Conservation (phyloP, 2,329 filamentous ascomycete genomes). For the Diaporthe humulicola region DNA sequence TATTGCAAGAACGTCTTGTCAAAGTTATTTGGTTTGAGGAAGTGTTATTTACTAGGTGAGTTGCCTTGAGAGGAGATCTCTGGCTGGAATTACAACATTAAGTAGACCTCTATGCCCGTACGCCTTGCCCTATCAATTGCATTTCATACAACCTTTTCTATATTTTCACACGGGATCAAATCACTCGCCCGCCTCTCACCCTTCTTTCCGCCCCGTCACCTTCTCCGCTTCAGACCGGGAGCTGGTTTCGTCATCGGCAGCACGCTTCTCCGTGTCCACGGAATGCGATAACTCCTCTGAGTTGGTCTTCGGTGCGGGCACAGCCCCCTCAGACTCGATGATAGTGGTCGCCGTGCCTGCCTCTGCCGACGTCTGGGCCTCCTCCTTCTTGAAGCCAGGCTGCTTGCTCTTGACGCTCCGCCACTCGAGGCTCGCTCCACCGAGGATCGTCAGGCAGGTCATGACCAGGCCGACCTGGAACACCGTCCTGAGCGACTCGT, state of each 20-base stretch:
- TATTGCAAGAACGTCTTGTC: not conserved
- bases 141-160: not conserved
- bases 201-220: not conserved
- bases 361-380: not conserved
- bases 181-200: not conserved
- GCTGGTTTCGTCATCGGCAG: not conserved
- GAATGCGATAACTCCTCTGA: not conserved
- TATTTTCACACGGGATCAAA: not conserved
- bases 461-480: conserved; percentile 73
- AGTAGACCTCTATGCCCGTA: not conserved
- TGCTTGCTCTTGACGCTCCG: conserved; percentile 56
- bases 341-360: not conserved
- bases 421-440: conserved; percentile 72
- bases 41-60: not conserved
- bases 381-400: conserved; percentile 40
- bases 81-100: not conserved
- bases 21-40: not conserved
- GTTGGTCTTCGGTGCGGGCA: not conserved
- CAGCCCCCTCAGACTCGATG: not conserved
- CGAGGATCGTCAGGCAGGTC: conserved; percentile 66
- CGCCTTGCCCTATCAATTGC: not conserved
- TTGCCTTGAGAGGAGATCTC: conserved; percentile 17
- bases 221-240: not conserved
- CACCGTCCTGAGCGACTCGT: conserved; percentile 67
- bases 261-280: not conserved